Base-by-base conservation (phyloP, 495 filamentous ascomycete species). In the Cladorrhinum samala region DNA sequence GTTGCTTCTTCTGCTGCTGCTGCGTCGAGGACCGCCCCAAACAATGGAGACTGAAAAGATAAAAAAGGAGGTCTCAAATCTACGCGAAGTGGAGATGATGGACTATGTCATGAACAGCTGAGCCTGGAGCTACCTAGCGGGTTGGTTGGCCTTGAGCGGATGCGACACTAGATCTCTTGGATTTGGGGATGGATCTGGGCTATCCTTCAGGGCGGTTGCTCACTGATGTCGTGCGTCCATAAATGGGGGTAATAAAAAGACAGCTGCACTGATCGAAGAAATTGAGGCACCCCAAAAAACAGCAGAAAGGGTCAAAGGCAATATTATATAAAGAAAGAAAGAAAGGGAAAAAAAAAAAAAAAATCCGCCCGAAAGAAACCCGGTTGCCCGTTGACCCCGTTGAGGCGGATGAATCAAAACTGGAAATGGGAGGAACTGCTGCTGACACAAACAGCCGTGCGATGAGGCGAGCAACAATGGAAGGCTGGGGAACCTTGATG, bases 401-500 rank as follows among this genome's bases (percentile, higher is more conserved):
- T n/a, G n/a, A n/a, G n/a, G n/a, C n/a, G n/a, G n/a, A n/a, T n/a
- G n/a, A n/a, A n/a, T 33, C 27, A 33, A 33, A 33, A 30, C 16
- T 23, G 1, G 30, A 47, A 8, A 17, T n/a, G n/a, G 19, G 24
- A 47, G 11, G 14, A 23, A 47, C 14, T 17, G 27, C 25, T 33
- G 62, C 62, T 65, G 62, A 62, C 62, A 59, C 53, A 63, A 47
- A 55, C 36, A 47, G n/a, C 2, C 16, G 50, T 21, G 47, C 50
- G 40, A 55, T 52, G 59, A 59, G 49, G 53, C 46, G 51, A 53
- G 24, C 41, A 41, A 46, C 49, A 50, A 60, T 65, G 54, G 62
- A 66, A 66, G 63, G 60, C 51, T 57, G 55, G 63, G 63, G 63
- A 66, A 65, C 49, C 52, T 36, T 58, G 55, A 63, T 61, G 60